Percentiles rank a stretch among this genome's conserved stretches.
phyloP scores from a whole-genome alignment of 2,329 filamentous ascomycete species.

The Epichloe festucae region DNA sequence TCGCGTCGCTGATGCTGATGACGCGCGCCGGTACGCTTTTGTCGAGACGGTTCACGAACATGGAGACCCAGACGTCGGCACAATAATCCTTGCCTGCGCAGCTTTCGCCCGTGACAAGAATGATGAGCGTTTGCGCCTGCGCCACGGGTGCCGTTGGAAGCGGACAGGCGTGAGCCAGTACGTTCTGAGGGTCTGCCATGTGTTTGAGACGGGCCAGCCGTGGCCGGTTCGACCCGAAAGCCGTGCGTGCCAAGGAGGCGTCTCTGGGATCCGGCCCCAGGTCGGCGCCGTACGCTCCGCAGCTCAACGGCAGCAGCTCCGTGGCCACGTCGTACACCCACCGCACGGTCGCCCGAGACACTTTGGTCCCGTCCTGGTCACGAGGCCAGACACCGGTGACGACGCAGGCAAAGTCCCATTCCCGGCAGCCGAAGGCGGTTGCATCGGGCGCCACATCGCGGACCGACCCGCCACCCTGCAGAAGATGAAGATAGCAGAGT shows the following conservation, averaged over 20 bases:
- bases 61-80: conserved; percentile 36
- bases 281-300: conserved; percentile 45
- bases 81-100: conserved; percentile 49
- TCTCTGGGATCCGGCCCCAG: conserved; percentile 51
- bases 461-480: conserved; percentile 44
- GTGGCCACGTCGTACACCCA: conserved; percentile 45
- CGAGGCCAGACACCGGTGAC: conserved; percentile 49
- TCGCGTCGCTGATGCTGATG: conserved; percentile 43
- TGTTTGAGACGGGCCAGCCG: conserved; percentile 40
- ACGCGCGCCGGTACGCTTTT: conserved; percentile 23
- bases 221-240: conserved; percentile 42
- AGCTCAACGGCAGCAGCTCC: conserved; percentile 34
- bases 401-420: conserved; percentile 53
- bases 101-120: conserved; percentile 44
- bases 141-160: conserved; percentile 24
- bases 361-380: conserved; percentile 32
- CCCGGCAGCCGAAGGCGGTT: conserved; percentile 49
- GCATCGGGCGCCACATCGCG: conserved; percentile 27
- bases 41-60: conserved; percentile 18
- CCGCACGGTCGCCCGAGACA: conserved; percentile 22
- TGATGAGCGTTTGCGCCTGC: conserved; percentile 32
- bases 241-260: conserved; percentile 31
- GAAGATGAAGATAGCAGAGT: conserved; percentile 47
- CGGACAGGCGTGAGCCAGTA: conserved; percentile 44
- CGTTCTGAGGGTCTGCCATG: conserved; percentile 31